A percentile compares a stretch with the other conserved stretches of the same genome.
Evolutionary conservation across 768 basidiomycete species (phyloP).

Genomic region (Podaxis sp.): DNA sequence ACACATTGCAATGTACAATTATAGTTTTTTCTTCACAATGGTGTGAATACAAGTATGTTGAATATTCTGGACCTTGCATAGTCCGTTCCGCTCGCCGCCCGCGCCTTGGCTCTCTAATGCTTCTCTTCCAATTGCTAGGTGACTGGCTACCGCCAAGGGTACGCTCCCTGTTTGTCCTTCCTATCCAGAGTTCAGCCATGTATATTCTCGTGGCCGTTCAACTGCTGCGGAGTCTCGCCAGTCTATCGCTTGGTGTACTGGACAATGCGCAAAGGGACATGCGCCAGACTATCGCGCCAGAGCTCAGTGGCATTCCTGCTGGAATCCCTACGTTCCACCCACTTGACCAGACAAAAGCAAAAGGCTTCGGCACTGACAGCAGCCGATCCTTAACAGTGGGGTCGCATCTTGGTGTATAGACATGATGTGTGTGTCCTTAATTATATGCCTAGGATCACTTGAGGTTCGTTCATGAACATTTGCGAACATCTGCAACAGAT

Average conservation of each 20-base stretch:
- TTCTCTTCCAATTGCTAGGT: neutral
- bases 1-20: slow-evolving; percentile 19
- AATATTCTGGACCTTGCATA: too few relatives aligned
- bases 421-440: too few relatives aligned
- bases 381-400: slow-evolving; percentile 64
- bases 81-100: too few relatives aligned
- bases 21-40: neutral
- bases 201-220: neutral
- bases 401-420: slow-evolving; percentile 44
- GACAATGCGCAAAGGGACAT: neutral
- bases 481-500: too few relatives aligned
- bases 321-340: slow-evolving; percentile 41
- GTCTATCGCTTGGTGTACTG: slow-evolving; percentile 1
- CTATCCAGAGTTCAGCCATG: neutral
- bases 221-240: slow-evolving; percentile 4
- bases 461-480: too few relatives aligned
- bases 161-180: neutral
- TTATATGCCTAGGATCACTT: too few relatives aligned
- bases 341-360: slow-evolving; percentile 48
- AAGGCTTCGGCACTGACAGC: slow-evolving; percentile 60
- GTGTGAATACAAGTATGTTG: neutral
- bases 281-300: slow-evolving; percentile 25
- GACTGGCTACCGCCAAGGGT: slow-evolving; percentile 5
- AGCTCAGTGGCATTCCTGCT: slow-evolving; percentile 30
- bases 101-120: neutral